Evolutionary conservation across 768 basidiomycete species (phyloP).

Genomic region (Tulasnella sp.): DNA sequence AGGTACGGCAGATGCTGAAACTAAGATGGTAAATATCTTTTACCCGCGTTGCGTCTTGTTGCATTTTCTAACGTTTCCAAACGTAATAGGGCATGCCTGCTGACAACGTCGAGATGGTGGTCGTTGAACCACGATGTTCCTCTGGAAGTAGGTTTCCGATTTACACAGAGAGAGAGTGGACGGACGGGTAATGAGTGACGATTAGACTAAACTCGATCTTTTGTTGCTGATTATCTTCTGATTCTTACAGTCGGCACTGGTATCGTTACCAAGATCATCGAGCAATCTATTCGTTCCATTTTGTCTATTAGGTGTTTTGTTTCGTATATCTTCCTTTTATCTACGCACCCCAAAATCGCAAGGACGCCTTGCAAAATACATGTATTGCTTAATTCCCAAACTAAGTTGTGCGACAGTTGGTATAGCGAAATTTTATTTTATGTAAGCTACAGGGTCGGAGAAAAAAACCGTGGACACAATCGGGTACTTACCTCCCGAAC

Average conservation of each 20-base stretch:
- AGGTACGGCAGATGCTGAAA: slow-evolving; percentile 62
- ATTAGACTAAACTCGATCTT: too few species aligned
- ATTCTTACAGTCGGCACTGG: slow-evolving; percentile 75
- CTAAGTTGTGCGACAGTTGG: too few species aligned
- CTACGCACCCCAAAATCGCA: too few species aligned
- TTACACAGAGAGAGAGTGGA: slow-evolving; percentile 90
- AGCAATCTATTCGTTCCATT: too few species aligned
- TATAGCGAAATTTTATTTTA: too few species aligned
- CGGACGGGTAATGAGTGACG: slow-evolving; percentile 84
- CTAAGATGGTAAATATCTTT: slow-evolving; percentile 58
- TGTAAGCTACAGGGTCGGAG: too few species aligned
- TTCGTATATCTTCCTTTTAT: too few species aligned
- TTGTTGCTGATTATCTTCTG: slow-evolving; percentile 14
- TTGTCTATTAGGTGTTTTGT: too few species aligned
- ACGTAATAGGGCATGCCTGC: slow-evolving; percentile 76
- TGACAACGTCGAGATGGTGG: slow-evolving; percentile 90
- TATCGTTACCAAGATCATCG: slow-evolving; percentile 73
- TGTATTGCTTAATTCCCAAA: too few species aligned
- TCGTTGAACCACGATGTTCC: slow-evolving; percentile 77
- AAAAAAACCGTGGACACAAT: too few species aligned
- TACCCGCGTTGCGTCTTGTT: background rate
- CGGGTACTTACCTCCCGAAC: too few species aligned
- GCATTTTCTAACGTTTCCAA: background rate
- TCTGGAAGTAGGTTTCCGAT: slow-evolving; percentile 77
- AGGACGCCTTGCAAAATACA: too few species aligned